Percentiles rank a stretch among this genome's conserved stretches.
phyloP scores from a whole-genome alignment of 495 filamentous ascomycete genomes.

The Halenospora varia region DNA sequence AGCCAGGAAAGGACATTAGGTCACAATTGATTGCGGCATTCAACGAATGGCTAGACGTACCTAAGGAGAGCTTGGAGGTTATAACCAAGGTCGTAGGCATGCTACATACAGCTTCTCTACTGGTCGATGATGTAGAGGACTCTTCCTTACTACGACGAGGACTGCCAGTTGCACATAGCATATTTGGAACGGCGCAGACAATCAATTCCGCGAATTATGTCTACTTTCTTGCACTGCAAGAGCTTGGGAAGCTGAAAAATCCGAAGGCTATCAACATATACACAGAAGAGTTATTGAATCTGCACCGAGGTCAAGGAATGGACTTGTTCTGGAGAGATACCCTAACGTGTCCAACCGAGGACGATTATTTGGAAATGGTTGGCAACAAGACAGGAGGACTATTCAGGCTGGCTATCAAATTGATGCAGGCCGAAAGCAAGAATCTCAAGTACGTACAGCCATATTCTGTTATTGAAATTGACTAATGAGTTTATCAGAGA shows the following conservation, averaged over 20 bases:
- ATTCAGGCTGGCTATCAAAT: slow-evolving; percentile 87
- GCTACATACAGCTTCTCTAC: slow-evolving; percentile 88
- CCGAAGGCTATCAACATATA: slow-evolving; percentile 70
- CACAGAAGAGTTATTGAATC: slow-evolving; percentile 84
- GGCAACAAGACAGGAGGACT: slow-evolving; percentile 96
- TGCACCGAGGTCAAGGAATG: slow-evolving; percentile 96
- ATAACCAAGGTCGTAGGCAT: slow-evolving; percentile 88
- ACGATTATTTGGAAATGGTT: slow-evolving; percentile 99
- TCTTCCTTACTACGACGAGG: slow-evolving; percentile 79
- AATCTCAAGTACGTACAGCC: slow-evolving; percentile 43
- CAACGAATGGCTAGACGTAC: slow-evolving; percentile 85
- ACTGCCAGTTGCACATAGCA: slow-evolving; percentile 86
- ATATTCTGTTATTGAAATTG: not conserved
- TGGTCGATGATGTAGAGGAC: slow-evolving; percentile 94
- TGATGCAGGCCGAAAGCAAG: slow-evolving; percentile 89
- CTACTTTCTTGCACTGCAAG: slow-evolving; percentile 86
- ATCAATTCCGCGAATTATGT: slow-evolving; percentile 98
- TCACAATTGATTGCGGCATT: slow-evolving; percentile 84
- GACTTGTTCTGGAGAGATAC: slow-evolving; percentile 97
- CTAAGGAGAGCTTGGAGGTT: slow-evolving; percentile 66
- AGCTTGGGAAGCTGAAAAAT: slow-evolving; percentile 73
- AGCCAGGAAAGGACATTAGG: slow-evolving; percentile 91
- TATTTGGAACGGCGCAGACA: slow-evolving; percentile 93
- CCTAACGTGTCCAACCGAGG: slow-evolving; percentile 86
- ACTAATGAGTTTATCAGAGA: slow-evolving; percentile 39